Base-by-base conservation (phyloP, 2,329 filamentous ascomycete genomes). In the Pochonia chlamydosporia region DNA sequence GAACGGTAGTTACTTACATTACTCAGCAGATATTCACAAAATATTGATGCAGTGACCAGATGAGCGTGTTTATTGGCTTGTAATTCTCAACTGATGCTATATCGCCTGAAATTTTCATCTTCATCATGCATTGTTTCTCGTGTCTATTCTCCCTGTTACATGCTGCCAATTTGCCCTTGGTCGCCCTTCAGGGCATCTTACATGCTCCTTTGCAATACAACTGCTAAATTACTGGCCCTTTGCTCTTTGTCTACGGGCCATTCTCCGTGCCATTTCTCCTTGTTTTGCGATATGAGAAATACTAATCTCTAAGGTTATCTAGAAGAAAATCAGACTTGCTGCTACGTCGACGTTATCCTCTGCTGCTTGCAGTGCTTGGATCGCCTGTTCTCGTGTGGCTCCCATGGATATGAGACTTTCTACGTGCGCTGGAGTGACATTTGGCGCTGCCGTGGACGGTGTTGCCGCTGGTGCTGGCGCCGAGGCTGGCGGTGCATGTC, bases 291-390 rank as follows among this genome's bases (percentile, higher is more conserved):
- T 23, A 11, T 20, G 14, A 21, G 24, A 8, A 30, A 23, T 18
- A 40, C 7, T 21, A 40, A 5, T 14, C 35, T 35, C 23, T 13
- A 7, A 28, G 4, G n/a, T 30, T 11, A 33, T 20, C 45, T 35
- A 52, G 33, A 54, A 52, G 16, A 53, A 55, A 10, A 55, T 55
- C 36, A 55, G 37, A 21, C 54, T 48, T 11, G 51, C 53, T 24
- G 50, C 52, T 11, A 54, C 51, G 90, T 97, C 89, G 7, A 96
- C 81, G 59, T 97, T 88, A 18, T 93, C 92, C 18, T 83, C 83
- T 14, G 88, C 87, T 25, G 89, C 88, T 59, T 90, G 81, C 44
- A 99, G 72, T 3, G 91, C 90, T 50, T 85, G 82, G 44, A 93
- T 76, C 1, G 91, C 92, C 56, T 89, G 79, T 51, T 86, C 78